These are phyloP conservation scores for Geosmithia morbida DNA, from an alignment of 2,329 filamentous ascomycete species.

Conservation along the genomic window DNA sequence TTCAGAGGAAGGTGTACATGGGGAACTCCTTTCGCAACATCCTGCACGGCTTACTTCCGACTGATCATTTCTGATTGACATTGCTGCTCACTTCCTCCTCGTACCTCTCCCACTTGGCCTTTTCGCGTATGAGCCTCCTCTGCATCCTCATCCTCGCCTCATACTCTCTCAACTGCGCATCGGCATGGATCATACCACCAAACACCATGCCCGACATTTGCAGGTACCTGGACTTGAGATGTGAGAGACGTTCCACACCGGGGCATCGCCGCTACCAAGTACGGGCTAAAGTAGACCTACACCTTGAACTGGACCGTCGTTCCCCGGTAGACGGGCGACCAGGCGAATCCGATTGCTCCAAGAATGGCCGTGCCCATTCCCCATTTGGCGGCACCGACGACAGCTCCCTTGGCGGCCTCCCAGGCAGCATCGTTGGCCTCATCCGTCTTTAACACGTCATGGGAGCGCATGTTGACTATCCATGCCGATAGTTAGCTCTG, in stretches of 20 bases:
- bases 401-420: conserved; percentile 55
- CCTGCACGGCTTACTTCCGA: background rate
- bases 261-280: background rate
- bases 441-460: conserved; percentile 45
- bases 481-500: background rate
- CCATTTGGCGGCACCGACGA: conserved; percentile 57
- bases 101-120: conserved; percentile 54
- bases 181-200: conserved; percentile 64
- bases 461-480: conserved; percentile 23
- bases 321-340: conserved; percentile 58
- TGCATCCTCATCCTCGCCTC: conserved; percentile 51
- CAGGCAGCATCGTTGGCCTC: conserved; percentile 58
- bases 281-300: conserved; percentile 27
- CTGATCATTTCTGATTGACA: background rate
- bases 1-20: background rate
- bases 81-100: conserved; percentile 33
- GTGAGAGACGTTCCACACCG: background rate
- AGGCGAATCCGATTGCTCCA: conserved; percentile 44
- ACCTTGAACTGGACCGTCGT: conserved; percentile 66
- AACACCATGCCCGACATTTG: conserved; percentile 81
- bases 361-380: conserved; percentile 50
- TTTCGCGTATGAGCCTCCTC: conserved; percentile 47
- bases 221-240: conserved; percentile 42
- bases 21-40: background rate
- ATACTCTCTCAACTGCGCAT: conserved; percentile 50